Conservation (phyloP, 495 filamentous ascomycete genomes). For the Penicillium taxi region DNA sequence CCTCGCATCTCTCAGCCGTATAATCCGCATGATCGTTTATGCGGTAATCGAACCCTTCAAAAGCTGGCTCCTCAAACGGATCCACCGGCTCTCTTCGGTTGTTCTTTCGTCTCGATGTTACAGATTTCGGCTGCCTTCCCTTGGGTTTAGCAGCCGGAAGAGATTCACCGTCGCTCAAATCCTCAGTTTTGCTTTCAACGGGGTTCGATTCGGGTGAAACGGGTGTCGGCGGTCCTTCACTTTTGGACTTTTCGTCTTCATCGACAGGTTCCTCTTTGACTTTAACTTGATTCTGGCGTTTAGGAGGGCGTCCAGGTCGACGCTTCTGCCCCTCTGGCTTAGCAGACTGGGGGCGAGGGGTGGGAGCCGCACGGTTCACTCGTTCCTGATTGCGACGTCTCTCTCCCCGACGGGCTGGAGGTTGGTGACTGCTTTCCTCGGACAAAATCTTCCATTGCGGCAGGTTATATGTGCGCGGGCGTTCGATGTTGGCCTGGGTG, state of each 20-base stretch:
- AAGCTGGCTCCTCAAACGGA: conserved; percentile 73
- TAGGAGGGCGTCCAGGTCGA: conserved; percentile 39
- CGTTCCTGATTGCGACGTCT: conserved; percentile 68
- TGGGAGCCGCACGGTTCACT: conserved; percentile 32
- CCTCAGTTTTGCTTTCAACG: conserved; percentile 40
- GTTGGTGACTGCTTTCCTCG: conserved; percentile 90
- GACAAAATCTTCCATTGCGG: conserved; percentile 91
- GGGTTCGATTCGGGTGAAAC: conserved; percentile 45
- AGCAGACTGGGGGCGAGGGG: conserved; percentile 26
- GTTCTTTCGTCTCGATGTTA: conserved; percentile 67
- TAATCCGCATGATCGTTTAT: conserved; percentile 76
- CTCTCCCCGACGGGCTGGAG: conserved; percentile 88
- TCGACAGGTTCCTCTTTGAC: conserved; percentile 42
- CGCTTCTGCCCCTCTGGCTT: conserved; percentile 38
- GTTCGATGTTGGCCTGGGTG: conserved; percentile 91
- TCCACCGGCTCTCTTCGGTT: conserved; percentile 64
- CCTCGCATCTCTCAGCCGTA: conserved; percentile 82
- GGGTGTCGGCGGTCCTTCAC: conserved; percentile 45
- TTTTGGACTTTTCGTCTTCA: conserved; percentile 34
- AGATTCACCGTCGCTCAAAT: conserved; percentile 45
- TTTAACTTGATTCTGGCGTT: conserved; percentile 34
- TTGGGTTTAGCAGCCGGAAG: conserved; percentile 38
- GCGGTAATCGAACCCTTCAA: conserved; percentile 81
- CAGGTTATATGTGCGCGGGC: conserved; percentile 89
- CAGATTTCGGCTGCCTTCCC: conserved; percentile 50